Evolutionary conservation across 1,284 basidiomycete species (phyloP).

Genomic region (Marasmius sp.): DNA sequence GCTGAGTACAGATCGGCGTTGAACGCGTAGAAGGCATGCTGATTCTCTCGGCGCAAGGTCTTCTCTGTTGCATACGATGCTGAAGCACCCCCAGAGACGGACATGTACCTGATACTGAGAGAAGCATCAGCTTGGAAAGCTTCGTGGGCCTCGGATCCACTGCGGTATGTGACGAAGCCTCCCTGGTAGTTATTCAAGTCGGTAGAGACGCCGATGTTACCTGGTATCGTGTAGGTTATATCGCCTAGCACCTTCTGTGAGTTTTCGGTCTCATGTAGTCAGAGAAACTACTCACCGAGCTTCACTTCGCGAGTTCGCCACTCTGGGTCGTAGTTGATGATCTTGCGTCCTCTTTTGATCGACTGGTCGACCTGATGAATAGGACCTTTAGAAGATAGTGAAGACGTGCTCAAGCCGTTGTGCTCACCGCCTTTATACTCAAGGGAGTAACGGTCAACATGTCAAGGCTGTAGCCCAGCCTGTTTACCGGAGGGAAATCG

Average conservation of each 20-base stretch:
- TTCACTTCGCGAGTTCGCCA: neutral
- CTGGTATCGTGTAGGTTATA: neutral
- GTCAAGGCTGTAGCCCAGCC: slow-evolving; percentile 3
- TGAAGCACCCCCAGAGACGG: neutral
- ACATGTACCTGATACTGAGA: neutral
- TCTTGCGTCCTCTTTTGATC: slow-evolving; percentile 1
- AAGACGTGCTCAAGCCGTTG: neutral
- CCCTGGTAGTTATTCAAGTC: slow-evolving; percentile 1
- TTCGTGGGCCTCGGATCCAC: neutral
- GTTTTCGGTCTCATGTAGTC: neutral
- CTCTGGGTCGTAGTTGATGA: neutral
- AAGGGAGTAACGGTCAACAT: slow-evolving; percentile 1
- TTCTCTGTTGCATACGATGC: slow-evolving; percentile 3
- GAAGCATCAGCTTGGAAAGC: neutral
- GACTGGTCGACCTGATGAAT: neutral
- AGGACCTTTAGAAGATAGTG: neutral
- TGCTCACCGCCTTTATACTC: neutral
- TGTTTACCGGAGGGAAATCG: neutral
- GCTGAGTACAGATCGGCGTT: slow-evolving; percentile 7
- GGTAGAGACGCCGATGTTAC: neutral
- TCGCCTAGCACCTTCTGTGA: neutral
- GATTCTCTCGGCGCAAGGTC: neutral
- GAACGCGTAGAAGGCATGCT: slow-evolving; percentile 5
- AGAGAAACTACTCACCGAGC: neutral
- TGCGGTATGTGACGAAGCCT: slow-evolving; percentile 1